A percentile compares a stretch with the other conserved stretches of the same genome.
phyloP scores from a whole-genome alignment of 2,329 filamentous ascomycete genomes.

The Periconia macrospinosa region DNA sequence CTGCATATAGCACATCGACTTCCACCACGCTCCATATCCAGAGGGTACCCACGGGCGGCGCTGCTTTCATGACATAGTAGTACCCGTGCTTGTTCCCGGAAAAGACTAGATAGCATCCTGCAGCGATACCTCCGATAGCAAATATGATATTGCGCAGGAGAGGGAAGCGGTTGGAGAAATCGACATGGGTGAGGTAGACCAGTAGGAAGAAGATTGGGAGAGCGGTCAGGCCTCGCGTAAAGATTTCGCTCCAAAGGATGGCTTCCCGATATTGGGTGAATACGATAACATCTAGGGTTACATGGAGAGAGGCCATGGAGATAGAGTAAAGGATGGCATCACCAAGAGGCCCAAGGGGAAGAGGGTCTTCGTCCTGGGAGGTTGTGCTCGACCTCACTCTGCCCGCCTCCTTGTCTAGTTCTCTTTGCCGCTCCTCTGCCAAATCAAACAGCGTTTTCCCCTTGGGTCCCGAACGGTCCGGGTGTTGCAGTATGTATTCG shows the following conservation, averaged over 20 bases:
- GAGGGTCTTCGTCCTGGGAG: conserved; percentile 29
- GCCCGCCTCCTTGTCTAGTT: conserved; percentile 38
- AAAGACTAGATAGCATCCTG: conserved; percentile 79
- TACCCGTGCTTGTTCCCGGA: conserved; percentile 81
- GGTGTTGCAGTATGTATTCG: conserved; percentile 66
- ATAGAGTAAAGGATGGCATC: conserved; percentile 54
- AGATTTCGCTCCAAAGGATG: conserved; percentile 62
- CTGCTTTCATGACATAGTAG: conserved; percentile 86
- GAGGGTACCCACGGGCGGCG: conserved; percentile 83
- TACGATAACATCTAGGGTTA: conserved; percentile 77
- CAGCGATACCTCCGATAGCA: conserved; percentile 59
- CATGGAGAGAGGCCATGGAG: conserved; percentile 71
- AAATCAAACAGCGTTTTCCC: conserved; percentile 73
- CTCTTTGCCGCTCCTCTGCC: conserved; percentile 62
- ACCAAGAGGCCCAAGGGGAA: conserved; percentile 50
- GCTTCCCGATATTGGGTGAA: conserved; percentile 76
- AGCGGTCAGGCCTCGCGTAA: conserved; percentile 52
- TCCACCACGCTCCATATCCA: conserved; percentile 96
- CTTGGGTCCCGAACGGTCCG: conserved; percentile 64
- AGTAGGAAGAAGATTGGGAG: conserved; percentile 49
- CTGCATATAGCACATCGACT: conserved; percentile 69
- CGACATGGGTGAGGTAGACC: conserved; percentile 48
- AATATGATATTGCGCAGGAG: conserved; percentile 59
- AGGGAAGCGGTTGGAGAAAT: conserved; percentile 47
- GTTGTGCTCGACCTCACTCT: conserved; percentile 49